Evolutionary conservation across 352 stramenopile genomes (phyloP).

Genomic region (Elongisporangium anandrum): DNA sequence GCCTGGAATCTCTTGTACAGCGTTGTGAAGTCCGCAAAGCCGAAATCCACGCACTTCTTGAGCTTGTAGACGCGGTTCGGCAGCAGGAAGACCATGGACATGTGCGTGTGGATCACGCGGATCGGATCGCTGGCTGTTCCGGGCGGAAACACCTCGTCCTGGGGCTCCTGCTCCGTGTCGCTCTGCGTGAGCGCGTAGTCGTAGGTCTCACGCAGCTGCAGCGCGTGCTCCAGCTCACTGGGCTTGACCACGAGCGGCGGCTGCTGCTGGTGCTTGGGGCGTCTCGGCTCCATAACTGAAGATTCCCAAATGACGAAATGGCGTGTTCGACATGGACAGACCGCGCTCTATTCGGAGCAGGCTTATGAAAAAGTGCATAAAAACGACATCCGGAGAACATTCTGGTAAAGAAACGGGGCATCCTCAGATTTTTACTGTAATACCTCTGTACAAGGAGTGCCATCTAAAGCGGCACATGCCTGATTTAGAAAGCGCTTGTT

Average conservation of each 20-base stretch:
- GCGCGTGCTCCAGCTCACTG: slow-evolving; percentile 39
- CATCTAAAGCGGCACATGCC: background rate
- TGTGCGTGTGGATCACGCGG: slow-evolving; percentile 59
- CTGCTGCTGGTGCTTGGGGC: slow-evolving; percentile 63
- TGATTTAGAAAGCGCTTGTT: too few species aligned
- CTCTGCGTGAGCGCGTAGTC: slow-evolving; percentile 9
- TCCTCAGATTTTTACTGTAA: background rate
- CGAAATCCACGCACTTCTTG: slow-evolving; percentile 73
- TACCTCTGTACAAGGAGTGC: background rate
- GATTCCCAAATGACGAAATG: background rate
- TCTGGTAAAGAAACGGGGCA: background rate
- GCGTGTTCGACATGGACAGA: background rate
- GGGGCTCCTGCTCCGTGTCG: background rate
- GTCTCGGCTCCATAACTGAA: slow-evolving; percentile 44
- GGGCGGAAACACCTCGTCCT: slow-evolving; percentile 18
- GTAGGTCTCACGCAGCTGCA: slow-evolving; percentile 30
- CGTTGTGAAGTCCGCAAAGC: slow-evolving; percentile 69
- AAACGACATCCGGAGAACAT: background rate
- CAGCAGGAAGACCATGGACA: slow-evolving; percentile 70
- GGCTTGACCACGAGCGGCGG: slow-evolving; percentile 37
- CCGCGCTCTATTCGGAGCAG: background rate
- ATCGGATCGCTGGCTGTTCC: slow-evolving; percentile 9
- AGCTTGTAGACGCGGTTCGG: slow-evolving; percentile 64
- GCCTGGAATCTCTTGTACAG: slow-evolving; percentile 71
- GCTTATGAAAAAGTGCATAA: background rate